Conservation (phyloP, 106 monocot species). For the Phalaenopsis equestris region DNA sequence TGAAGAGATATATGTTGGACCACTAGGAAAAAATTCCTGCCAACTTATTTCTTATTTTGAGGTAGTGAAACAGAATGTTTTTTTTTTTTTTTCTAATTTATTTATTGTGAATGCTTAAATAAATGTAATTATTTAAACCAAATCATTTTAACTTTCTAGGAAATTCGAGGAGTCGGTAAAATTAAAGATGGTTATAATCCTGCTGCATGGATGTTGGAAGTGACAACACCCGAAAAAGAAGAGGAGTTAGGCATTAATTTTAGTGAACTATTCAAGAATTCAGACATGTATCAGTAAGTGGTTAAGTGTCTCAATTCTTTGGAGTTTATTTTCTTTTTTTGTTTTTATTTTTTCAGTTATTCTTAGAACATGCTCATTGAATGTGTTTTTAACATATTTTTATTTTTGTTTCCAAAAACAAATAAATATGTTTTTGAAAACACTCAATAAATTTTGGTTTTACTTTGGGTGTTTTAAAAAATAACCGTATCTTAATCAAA, state of each 20-base stretch:
- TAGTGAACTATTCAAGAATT: constrained; percentile 14
- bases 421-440: too few species aligned
- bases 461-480: too few species aligned
- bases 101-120: not conserved
- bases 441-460: too few species aligned
- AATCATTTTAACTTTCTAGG: not conserved
- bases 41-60: constrained; percentile 15
- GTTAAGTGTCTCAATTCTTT: not conserved
- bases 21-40: constrained; percentile 14
- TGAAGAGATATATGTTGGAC: constrained; percentile 24
- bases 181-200: constrained; percentile 15
- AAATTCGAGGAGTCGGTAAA: not conserved
- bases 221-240: constrained; percentile 14
- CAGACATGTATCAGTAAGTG: constrained; percentile 15
- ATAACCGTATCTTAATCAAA: too few species aligned
- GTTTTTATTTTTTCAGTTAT: too few species aligned
- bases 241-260: constrained; percentile 5
- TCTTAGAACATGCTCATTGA: too few species aligned
- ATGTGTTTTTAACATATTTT: too few species aligned
- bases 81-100: not conserved
- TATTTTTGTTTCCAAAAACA: too few species aligned
- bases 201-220: constrained; percentile 15
- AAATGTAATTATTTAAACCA: not conserved
- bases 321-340: too few species aligned
- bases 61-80: not conserved